Base-by-base conservation (phyloP, 2,329 filamentous ascomycete genomes). In the Aspergillus bombycis region DNA sequence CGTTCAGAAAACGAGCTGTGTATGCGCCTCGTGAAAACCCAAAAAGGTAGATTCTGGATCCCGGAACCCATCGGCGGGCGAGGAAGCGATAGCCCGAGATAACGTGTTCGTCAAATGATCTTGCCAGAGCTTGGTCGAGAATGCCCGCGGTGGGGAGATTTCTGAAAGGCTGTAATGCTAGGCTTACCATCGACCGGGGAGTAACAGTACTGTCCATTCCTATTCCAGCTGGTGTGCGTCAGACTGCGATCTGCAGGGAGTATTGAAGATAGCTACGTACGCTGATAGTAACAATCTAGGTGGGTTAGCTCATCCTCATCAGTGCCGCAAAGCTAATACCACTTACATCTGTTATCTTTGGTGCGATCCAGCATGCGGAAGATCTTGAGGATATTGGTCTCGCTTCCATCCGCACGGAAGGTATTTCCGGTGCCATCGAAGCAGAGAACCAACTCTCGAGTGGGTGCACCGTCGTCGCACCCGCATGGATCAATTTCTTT, bases 361-460 rank as follows among this genome's bases (percentile, higher is more conserved):
- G 64, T 72, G 28, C 75, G 72, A 58, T 77, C 72, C 2, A 78
- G 68, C 75, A 79, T 77, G 8, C 76, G 74, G 65, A 76, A 80
- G 12, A 80, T 77, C 66, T 77, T 80, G 21, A 81, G 68, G 36
- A 81, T 77, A 63, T 80, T 81, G 65, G 76, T 81, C 58, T 80
- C 78, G 2, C 71, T 69, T n/a, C 75, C 74, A 58, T 77, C 77
- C 12, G 74, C 76, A 8, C 70, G 71, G 57, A 77, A 80, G 32
- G 74, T 77, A 58, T 78, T 80, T 1, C 77, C 77, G 0, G 79
- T 80, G 57, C 79, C 79, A 69, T 81, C 73, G 48, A 79, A 79
- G 66, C 75, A 79, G 23, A 79, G 67, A 16, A 78, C 74, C 50
- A 78, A 67, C 19, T 70, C 67, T 28, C 48, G 46, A 19, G 23